phyloP scores from a whole-genome alignment of 768 basidiomycete species.

The Pleurotus citrinopileatus region DNA sequence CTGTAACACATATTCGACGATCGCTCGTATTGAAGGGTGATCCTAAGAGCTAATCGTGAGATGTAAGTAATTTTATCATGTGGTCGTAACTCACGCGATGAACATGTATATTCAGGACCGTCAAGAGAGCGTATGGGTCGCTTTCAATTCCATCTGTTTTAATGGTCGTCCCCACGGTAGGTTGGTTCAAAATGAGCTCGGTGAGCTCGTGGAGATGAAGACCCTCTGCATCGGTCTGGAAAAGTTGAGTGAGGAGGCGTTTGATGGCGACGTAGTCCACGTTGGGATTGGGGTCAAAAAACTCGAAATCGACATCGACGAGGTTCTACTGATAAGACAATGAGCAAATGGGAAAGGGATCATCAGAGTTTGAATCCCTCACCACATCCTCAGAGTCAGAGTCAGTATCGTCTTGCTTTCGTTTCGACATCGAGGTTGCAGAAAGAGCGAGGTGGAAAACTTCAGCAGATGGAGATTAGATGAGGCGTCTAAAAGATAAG shows the following conservation, averaged over 20 bases:
- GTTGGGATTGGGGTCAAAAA: conserved; percentile 80
- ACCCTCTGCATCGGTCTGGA: conserved; percentile 69
- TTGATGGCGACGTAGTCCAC: conserved; percentile 88
- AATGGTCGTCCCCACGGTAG: conserved; percentile 80
- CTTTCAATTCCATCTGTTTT: conserved; percentile 90
- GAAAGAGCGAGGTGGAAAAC: background rate
- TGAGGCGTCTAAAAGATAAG: too few relatives aligned
- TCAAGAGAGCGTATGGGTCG: conserved; percentile 88
- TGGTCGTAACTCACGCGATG: conserved; percentile 48
- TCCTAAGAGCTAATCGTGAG: conserved; percentile 41
- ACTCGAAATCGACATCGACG: conserved; percentile 90
- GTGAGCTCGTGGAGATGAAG: conserved; percentile 73
- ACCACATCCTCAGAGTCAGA: conserved; percentile 38
- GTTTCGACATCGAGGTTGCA: conserved; percentile 31
- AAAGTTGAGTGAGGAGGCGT: conserved; percentile 65
- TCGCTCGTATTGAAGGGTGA: conserved; percentile 65
- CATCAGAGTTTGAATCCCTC: conserved; percentile 6
- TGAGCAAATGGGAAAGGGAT: conserved; percentile 14
- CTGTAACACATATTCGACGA: conserved; percentile 67
- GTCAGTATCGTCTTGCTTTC: conserved; percentile 46
- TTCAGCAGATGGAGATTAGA: background rate
- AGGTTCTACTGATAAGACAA: conserved; percentile 43
- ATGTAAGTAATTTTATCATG: background rate
- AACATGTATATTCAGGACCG: conserved; percentile 73
- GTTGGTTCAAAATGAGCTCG: conserved; percentile 75